These are phyloP conservation scores for Hypoxylon sp. DNA, from an alignment of 2,329 filamentous ascomycete species.

Conservation along the genomic window DNA sequence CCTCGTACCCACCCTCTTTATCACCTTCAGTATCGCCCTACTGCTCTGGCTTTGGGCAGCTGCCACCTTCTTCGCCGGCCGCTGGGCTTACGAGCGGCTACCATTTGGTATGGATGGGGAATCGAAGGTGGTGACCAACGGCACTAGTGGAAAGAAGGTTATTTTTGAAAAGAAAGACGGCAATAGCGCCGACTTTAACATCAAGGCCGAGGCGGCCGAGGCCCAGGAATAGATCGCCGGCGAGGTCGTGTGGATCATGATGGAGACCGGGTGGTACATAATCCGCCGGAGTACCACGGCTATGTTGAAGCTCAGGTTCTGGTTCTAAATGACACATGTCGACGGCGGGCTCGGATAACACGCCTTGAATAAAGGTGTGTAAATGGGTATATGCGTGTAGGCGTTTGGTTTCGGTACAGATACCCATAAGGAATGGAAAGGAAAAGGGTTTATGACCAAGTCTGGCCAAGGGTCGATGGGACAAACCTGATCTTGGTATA, in stretches of 20 bases:
- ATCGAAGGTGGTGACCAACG: slow-evolving; percentile 30
- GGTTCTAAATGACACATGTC: slow-evolving; percentile 20
- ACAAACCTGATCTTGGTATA: slow-evolving; percentile 3
- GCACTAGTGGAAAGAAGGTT: slow-evolving; percentile 41
- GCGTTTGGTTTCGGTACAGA: slow-evolving; percentile 34
- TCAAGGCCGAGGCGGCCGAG: slow-evolving; percentile 49
- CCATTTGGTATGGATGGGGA: slow-evolving; percentile 41
- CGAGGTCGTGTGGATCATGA: slow-evolving; percentile 48
- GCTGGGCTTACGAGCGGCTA: slow-evolving; percentile 61
- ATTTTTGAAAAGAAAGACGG: slow-evolving; percentile 46
- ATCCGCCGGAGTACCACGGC: slow-evolving; percentile 36
- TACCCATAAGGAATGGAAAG: slow-evolving; percentile 21
- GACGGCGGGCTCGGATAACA: neutral
- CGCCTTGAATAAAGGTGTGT: neutral
- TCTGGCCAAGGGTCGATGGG: slow-evolving; percentile 7
- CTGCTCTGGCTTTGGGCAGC: slow-evolving; percentile 79
- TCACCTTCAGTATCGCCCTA: slow-evolving; percentile 74
- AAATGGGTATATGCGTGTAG: slow-evolving; percentile 9
- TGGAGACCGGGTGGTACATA: slow-evolving; percentile 43
- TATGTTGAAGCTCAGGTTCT: slow-evolving; percentile 34
- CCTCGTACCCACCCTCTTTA: slow-evolving; percentile 77
- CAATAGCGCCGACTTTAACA: slow-evolving; percentile 30
- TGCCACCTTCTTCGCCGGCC: slow-evolving; percentile 68
- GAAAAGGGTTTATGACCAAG: neutral
- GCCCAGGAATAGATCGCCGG: slow-evolving; percentile 52